Conservation (phyloP, 2,329 filamentous ascomycete species). For the Mycosphaerelloides madeirae region DNA sequence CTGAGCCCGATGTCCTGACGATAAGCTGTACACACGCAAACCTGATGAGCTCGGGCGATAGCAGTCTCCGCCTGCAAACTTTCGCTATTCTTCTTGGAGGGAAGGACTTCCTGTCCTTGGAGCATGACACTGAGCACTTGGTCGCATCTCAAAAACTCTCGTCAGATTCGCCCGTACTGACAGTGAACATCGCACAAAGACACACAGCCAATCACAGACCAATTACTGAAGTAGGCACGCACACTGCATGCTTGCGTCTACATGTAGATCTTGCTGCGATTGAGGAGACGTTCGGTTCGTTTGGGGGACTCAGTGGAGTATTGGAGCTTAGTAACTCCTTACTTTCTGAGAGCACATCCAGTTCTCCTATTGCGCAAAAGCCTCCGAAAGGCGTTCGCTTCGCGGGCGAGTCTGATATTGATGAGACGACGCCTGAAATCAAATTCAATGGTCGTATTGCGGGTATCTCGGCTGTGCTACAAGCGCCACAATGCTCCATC, state of each 20-base stretch:
- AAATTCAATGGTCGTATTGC: conserved; percentile 76
- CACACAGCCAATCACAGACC: conserved; percentile 17
- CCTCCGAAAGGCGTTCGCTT: conserved; percentile 54
- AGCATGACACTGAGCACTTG: conserved; percentile 7
- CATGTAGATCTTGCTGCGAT: conserved; percentile 72
- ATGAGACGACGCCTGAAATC: conserved; percentile 30
- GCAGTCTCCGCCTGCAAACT: conserved; percentile 11
- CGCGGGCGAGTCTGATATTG: conserved; percentile 37
- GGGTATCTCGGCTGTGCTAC: conserved; percentile 69
- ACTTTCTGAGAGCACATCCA: conserved; percentile 55
- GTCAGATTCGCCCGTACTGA: conserved; percentile 4
- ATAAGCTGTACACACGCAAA: too few species aligned
- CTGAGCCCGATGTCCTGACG: too few species aligned
- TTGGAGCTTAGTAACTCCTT: conserved; percentile 84
- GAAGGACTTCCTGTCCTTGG: conserved; percentile 21
- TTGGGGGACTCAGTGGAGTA: conserved; percentile 87
- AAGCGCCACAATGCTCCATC: conserved; percentile 71
- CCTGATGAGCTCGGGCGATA: neutral
- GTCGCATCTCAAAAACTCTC: conserved; percentile 8
- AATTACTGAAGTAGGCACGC: conserved; percentile 52
- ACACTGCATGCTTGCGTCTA: conserved; percentile 71
- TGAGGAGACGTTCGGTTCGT: conserved; percentile 81
- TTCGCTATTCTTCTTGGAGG: conserved; percentile 21
- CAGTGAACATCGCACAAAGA: neutral
- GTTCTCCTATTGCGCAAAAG: conserved; percentile 33